Conservation (phyloP, 1,284 basidiomycete genomes). For the Vanrija sp. region DNA sequence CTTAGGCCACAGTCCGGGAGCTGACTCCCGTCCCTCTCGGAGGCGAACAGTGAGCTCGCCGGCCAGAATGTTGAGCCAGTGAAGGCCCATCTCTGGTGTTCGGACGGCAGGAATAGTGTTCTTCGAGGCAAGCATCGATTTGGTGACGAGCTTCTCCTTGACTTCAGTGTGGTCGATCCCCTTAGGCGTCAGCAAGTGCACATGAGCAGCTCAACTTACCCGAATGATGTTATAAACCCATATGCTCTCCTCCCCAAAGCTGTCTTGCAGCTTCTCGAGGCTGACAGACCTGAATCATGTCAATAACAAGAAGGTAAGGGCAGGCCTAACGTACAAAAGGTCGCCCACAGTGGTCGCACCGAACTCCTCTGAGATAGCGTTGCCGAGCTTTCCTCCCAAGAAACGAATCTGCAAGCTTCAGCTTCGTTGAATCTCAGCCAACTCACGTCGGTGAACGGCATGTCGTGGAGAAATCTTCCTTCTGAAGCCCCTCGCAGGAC, state of each 20-base stretch:
- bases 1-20: slow-evolving; percentile 85
- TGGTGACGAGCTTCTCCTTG: slow-evolving; percentile 75
- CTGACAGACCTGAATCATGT: slow-evolving; percentile 44
- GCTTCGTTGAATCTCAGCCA: not conserved
- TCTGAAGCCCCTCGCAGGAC: slow-evolving; percentile 78
- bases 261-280: slow-evolving; percentile 53
- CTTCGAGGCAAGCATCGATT: slow-evolving; percentile 92
- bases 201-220: slow-evolving; percentile 21
- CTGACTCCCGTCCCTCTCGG: slow-evolving; percentile 69
- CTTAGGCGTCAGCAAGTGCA: slow-evolving; percentile 49
- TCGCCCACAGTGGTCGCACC: slow-evolving; percentile 85
- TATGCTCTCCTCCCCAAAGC: slow-evolving; percentile 58
- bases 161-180: slow-evolving; percentile 91
- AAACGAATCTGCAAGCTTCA: slow-evolving; percentile 69
- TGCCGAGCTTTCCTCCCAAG: slow-evolving; percentile 90
- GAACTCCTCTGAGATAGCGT: slow-evolving; percentile 79
- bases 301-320: not conserved
- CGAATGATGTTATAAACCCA: slow-evolving; percentile 82
- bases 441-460: slow-evolving; percentile 79
- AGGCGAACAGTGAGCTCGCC: slow-evolving; percentile 83
- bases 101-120: slow-evolving; percentile 76
- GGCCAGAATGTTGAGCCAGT: slow-evolving; percentile 87
- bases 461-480: slow-evolving; percentile 70
- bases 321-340: slow-evolving; percentile 59
- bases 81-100: slow-evolving; percentile 66